phyloP scores from a whole-genome alignment of 1,284 basidiomycete species.

The Ustilago shanxiensis region DNA sequence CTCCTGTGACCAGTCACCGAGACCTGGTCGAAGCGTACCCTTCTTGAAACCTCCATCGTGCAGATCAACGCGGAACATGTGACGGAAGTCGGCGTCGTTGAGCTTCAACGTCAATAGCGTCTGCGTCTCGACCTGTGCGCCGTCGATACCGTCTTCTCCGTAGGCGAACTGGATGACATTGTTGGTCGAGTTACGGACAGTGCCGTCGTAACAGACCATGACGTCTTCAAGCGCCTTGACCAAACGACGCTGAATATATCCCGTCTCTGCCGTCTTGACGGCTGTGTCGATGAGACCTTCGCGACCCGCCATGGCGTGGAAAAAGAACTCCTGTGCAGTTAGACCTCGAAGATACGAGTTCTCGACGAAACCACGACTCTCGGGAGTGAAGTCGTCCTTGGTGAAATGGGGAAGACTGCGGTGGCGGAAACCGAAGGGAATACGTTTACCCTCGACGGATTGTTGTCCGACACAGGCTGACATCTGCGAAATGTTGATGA shows the following conservation, averaged over 20 bases:
- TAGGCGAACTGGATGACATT: conserved; percentile 92
- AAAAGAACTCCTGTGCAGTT: conserved; percentile 99
- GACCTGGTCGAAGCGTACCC: conserved; percentile 90
- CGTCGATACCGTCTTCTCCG: conserved; percentile 99
- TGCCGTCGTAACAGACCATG: conserved; percentile 97
- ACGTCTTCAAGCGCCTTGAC: conserved; percentile 99
- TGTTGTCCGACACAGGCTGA: conserved; percentile 99
- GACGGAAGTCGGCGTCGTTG: conserved; percentile 86
- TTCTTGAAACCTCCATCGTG: conserved; percentile 72
- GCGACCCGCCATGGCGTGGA: conserved; percentile 99
- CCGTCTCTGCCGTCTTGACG: conserved; percentile 99
- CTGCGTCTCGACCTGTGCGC: conserved; percentile 96
- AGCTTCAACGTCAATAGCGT: conserved; percentile 88
- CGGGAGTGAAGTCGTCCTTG: conserved; percentile 98
- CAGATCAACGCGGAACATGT: conserved; percentile 92
- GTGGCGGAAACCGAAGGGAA: conserved; percentile 98
- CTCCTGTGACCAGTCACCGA: conserved; percentile 85
- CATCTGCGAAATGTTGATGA: conserved; percentile 99
- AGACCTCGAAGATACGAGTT: conserved; percentile 98
- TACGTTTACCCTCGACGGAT: conserved; percentile 96
- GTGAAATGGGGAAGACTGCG: conserved; percentile 96
- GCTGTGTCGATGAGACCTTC: conserved; percentile 99
- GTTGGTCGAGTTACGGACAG: conserved; percentile 87
- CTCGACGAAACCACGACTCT: conserved; percentile 98
- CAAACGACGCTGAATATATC: conserved; percentile 97